A percentile compares a stretch with the other conserved stretches of the same genome.
phyloP scores from a whole-genome alignment of 2,329 filamentous ascomycete genomes.

The Fusarium sp. region DNA sequence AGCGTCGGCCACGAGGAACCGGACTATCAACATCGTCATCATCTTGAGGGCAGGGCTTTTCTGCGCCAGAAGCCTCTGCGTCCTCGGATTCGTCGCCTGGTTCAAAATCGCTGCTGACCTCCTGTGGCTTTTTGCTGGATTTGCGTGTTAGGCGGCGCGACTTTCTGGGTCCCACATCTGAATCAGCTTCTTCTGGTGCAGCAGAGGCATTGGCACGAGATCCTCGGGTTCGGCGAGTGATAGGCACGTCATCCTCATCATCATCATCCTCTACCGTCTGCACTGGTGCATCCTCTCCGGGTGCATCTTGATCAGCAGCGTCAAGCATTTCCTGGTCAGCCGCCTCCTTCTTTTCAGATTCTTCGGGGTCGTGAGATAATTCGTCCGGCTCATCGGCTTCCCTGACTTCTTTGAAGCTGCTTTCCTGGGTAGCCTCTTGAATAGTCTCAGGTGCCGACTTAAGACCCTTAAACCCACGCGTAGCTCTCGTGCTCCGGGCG shows the following conservation, averaged over 20 bases:
- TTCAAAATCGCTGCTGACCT: conserved; percentile 71
- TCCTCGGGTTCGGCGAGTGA: conserved; percentile 59
- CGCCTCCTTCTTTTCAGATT: conserved; percentile 46
- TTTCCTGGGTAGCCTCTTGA: conserved; percentile 66
- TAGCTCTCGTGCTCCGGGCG: conserved; percentile 55
- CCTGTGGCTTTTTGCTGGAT: conserved; percentile 60
- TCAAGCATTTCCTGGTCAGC: conserved; percentile 47
- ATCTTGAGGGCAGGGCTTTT: conserved; percentile 51
- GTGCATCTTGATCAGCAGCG: conserved; percentile 41
- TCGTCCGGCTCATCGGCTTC: conserved; percentile 54
- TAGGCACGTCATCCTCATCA: conserved; percentile 61
- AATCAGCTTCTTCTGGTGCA: conserved; percentile 46
- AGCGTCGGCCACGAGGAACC: conserved; percentile 60
- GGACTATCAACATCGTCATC: conserved; percentile 61
- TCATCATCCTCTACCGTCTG: conserved; percentile 52
- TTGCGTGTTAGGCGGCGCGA: conserved; percentile 61
- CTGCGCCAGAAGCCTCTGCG: conserved; percentile 58
- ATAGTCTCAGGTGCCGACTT: conserved; percentile 61
- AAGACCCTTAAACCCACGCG: conserved; percentile 63
- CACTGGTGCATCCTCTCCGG: conserved; percentile 47
- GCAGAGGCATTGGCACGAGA: conserved; percentile 47
- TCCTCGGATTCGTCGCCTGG: conserved; percentile 69
- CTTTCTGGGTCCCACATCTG: conserved; percentile 47
- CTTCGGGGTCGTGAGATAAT: conserved; percentile 49
- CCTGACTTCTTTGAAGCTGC: conserved; percentile 51